Base-by-base conservation (phyloP, 2,329 filamentous ascomycete genomes). In the Incumbomyces lentus region DNA sequence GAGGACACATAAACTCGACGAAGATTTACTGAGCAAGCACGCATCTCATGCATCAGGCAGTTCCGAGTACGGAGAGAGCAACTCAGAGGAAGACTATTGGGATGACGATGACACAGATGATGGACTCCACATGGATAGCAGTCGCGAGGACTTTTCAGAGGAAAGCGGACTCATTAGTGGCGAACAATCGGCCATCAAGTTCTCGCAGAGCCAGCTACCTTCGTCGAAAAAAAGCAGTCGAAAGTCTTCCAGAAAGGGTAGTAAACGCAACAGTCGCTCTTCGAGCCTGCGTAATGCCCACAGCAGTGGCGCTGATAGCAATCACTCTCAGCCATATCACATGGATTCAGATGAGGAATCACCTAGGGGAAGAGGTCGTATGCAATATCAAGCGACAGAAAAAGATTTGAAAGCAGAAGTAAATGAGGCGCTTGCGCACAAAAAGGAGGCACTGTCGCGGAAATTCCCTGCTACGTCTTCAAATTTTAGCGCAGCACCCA, bases 401-500 rank as follows among this genome's bases (percentile, higher is more conserved):
- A n/a, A n/a, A n/a, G 8, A 26, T 8, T 8, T 26, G 22, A 26
- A 26, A 5, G 22, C 22, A 26, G 22, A 26, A 26, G 4, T 26
- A 8, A 26, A 26, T 26, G 22, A 26, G 8, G 22, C 22, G 8
- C 22, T 26, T 26, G 4, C 8, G 22, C 5, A 26, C 22, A n/a
- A n/a, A n/a, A n/a, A n/a, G n/a, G 22, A 26, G 5, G 22, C 4
- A 26, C 22, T 8, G 22, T 26, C 22, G 22, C 22, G 5, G 5
- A 4, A 26, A 8, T 47, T 48, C 40, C 48, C 46, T 13, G 73
- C 17, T 81, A 78, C 1, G 66, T 72, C 14, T 71, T 75, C 37
- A 77, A 78, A 42, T 32, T 90, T 90, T 61, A 82, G 81, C 0
- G 88, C 82, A 42, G 79, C 78, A 5, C 79, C 84, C 0, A 78